Conservation (phyloP, 2,329 filamentous ascomycete genomes). For the Fusarium mangiferae region DNA sequence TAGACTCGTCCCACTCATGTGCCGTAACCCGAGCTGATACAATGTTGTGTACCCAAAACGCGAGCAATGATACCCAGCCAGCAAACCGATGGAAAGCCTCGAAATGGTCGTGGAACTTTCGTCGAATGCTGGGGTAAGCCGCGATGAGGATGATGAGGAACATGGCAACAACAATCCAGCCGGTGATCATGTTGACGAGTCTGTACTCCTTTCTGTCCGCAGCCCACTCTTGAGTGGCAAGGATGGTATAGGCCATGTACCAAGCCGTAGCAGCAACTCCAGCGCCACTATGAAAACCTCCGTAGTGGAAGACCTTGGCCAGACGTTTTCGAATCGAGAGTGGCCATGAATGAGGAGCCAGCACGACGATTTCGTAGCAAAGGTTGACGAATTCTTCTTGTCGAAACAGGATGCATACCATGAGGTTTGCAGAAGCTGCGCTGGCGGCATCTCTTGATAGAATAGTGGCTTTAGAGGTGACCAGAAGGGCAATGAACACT, state of each 20-base stretch:
- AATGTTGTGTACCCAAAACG: conserved; percentile 20
- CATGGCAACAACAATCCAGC: conserved; percentile 12
- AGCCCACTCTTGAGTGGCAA: conserved; percentile 7
- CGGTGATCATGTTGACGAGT: conserved; percentile 12
- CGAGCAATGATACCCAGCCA: background rate
- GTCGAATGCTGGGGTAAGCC: conserved; percentile 4
- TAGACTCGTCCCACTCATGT: conserved; percentile 3
- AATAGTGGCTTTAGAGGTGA: background rate
- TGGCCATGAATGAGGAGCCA: conserved; percentile 14
- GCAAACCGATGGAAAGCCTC: conserved; percentile 21
- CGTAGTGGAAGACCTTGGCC: conserved; percentile 17
- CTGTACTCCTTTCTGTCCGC: background rate
- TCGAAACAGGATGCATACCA: conserved; percentile 16
- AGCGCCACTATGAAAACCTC: conserved; percentile 16
- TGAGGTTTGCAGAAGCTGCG: conserved; percentile 18
- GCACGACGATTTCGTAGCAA: conserved; percentile 13
- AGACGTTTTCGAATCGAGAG: background rate
- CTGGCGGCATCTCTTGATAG: conserved; percentile 11
- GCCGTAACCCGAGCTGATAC: conserved; percentile 8
- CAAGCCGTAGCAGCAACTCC: conserved; percentile 10
- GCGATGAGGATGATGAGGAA: conserved; percentile 9
- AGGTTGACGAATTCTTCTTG: conserved; percentile 19
- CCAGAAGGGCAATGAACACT: background rate
- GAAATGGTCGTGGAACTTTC: conserved; percentile 18
- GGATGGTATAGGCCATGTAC: conserved; percentile 8